Evolutionary conservation across 2,329 filamentous ascomycete genomes (phyloP).

Genomic region (Trichothecium roseum): DNA sequence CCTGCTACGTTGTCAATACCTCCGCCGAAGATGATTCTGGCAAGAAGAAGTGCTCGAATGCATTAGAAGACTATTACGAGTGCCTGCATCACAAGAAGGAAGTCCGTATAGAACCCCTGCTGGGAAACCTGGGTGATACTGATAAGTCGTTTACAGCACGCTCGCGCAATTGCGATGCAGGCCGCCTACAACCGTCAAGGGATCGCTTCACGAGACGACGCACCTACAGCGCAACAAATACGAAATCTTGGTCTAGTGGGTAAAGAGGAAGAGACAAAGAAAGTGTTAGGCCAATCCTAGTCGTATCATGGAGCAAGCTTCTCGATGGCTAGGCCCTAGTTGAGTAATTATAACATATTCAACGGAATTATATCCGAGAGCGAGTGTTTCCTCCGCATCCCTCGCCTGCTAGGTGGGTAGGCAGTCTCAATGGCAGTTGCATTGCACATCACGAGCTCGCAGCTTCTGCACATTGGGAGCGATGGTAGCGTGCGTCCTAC

Average conservation of each 20-base stretch:
- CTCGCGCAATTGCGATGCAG: constrained; percentile 70
- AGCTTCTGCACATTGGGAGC: too few relatives aligned
- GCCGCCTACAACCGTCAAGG: constrained; percentile 74
- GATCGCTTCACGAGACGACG: constrained; percentile 66
- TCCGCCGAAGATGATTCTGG: constrained; percentile 65
- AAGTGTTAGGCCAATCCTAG: constrained; percentile 30
- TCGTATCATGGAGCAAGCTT: neutral
- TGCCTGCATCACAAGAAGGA: constrained; percentile 99
- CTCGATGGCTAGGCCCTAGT: too few relatives aligned
- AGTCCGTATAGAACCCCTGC: constrained; percentile 42
- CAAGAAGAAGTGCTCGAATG: constrained; percentile 77
- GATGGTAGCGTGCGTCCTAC: too few relatives aligned
- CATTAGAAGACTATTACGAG: constrained; percentile 96
- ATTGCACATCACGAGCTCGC: too few relatives aligned
- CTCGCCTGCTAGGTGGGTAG: too few relatives aligned
- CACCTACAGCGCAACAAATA: constrained; percentile 77
- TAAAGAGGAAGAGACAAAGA: constrained; percentile 70
- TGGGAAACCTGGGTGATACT: neutral
- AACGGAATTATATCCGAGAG: too few relatives aligned
- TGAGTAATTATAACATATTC: too few relatives aligned
- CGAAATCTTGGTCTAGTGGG: constrained; percentile 74
- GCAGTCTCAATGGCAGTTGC: too few relatives aligned
- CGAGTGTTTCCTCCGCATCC: too few relatives aligned
- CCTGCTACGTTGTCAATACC: constrained; percentile 95
- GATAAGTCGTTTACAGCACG: constrained; percentile 44